These are phyloP conservation scores for Coleophoma eucalyptorum DNA, from an alignment of 2,329 filamentous ascomycete species.

Conservation along the genomic window DNA sequence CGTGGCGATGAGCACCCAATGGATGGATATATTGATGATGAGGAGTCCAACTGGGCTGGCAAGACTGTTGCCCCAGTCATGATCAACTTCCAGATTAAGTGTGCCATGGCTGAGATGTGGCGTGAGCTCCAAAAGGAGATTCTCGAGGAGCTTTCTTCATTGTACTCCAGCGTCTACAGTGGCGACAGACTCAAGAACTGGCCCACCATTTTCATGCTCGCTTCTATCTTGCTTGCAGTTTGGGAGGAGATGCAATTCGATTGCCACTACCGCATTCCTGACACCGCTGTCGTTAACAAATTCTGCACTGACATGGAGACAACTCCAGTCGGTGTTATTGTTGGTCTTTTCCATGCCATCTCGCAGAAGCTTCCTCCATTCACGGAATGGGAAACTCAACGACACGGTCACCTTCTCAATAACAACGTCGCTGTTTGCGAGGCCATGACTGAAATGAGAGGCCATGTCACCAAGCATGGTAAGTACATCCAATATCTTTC, in stretches of 20 bases:
- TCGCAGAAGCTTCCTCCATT: constrained; percentile 93
- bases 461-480: constrained; percentile 93
- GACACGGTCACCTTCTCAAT: constrained; percentile 86
- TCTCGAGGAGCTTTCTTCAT: constrained; percentile 82
- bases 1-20: constrained; percentile 75
- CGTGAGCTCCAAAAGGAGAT: constrained; percentile 95
- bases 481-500: constrained; percentile 34
- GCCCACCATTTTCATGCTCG: constrained; percentile 98
- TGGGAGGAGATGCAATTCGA: constrained; percentile 99
- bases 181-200: constrained; percentile 98
- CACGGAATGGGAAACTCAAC: constrained; percentile 88
- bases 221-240: constrained; percentile 85
- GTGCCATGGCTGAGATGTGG: constrained; percentile 96
- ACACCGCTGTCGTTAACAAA: constrained; percentile 80
- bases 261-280: constrained; percentile 90
- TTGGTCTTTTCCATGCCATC: constrained; percentile 95
- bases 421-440: constrained; percentile 92
- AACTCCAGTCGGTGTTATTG: constrained; percentile 91
- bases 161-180: constrained; percentile 98
- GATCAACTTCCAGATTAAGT: constrained; percentile 99
- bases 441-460: constrained; percentile 91
- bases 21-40: constrained; percentile 80
- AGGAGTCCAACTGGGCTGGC: constrained; percentile 81
- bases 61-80: constrained; percentile 93
- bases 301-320: constrained; percentile 98